Evolutionary conservation across 495 filamentous ascomycete species (phyloP).

Genomic region (Aspergillus asperescens): DNA sequence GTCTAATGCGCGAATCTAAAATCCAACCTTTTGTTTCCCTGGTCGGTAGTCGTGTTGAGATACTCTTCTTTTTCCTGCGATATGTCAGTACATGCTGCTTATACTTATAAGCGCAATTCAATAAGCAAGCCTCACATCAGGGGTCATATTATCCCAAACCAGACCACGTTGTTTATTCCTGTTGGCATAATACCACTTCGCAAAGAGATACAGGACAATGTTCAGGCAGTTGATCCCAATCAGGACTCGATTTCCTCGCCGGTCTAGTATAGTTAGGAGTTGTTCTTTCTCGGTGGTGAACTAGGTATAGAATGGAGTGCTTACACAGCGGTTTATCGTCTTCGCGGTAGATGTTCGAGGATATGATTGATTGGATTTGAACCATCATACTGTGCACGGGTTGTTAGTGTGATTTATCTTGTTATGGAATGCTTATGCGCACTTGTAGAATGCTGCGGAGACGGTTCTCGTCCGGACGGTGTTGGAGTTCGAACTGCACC

Average conservation of each 20-base stretch:
- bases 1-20: conserved; percentile 24
- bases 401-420: background rate
- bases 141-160: background rate
- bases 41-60: conserved; percentile 30
- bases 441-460: conserved; percentile 50
- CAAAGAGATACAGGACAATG: conserved; percentile 28
- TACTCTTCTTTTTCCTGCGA: conserved; percentile 24
- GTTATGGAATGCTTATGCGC: background rate
- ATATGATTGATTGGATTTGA: conserved; percentile 46
- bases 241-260: conserved; percentile 45
- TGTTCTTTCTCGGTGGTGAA: background rate
- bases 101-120: background rate
- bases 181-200: conserved; percentile 37
- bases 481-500: conserved; percentile 46
- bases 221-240: conserved; percentile 44
- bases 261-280: conserved; percentile 17
- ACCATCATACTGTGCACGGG: conserved; percentile 27
- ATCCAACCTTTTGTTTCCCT: conserved; percentile 36
- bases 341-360: conserved; percentile 52
- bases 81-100: background rate
- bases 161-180: conserved; percentile 20
- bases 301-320: background rate
- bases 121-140: background rate
- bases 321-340: conserved; percentile 49
- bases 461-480: conserved; percentile 50